These are phyloP conservation scores for Asterionellopsis glacialis DNA, from an alignment of 108 stramenopile genomes.

Conservation along the genomic window DNA sequence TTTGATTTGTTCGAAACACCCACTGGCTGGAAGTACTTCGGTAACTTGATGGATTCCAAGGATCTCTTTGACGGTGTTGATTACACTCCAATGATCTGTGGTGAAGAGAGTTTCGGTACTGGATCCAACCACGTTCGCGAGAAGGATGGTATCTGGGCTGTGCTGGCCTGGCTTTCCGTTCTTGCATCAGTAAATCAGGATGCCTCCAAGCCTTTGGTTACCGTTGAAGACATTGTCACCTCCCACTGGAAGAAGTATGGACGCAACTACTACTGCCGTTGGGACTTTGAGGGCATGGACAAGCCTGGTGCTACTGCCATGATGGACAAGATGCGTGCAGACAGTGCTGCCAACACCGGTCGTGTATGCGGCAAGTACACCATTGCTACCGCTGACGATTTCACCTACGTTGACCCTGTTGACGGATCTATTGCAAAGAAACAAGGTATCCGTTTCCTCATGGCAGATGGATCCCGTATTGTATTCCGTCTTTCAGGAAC, in stretches of 20 bases:
- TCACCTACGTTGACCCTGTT: conserved; percentile 96
- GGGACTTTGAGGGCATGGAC: conserved; percentile 98
- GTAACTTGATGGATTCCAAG: conserved; percentile 99
- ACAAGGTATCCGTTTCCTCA: conserved; percentile 94
- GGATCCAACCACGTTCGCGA: conserved; percentile 98
- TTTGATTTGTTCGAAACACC: conserved; percentile 96
- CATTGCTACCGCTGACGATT: conserved; percentile 92
- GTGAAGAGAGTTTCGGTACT: conserved; percentile 99
- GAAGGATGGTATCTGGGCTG: conserved; percentile 99
- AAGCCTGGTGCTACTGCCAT: conserved; percentile 76
- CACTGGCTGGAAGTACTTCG: conserved; percentile 99
- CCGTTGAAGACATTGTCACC: conserved; percentile 93
- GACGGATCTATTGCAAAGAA: conserved; percentile 89
- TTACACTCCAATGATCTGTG: conserved; percentile 99
- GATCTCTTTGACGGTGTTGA: conserved; percentile 82
- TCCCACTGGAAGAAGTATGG: conserved; percentile 96
- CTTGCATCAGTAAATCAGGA: conserved; percentile 85
- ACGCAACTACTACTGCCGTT: conserved; percentile 98
- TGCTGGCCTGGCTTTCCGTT: conserved; percentile 97
- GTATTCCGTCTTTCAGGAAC: conserved; percentile 99
- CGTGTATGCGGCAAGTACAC: conserved; percentile 74
- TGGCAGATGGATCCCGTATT: conserved; percentile 93
- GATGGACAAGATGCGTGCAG: conserved; percentile 93
- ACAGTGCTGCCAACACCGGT: conserved; percentile 61
- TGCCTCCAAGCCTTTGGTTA: conserved; percentile 77